Base-by-base conservation (phyloP, 2,329 filamentous ascomycete species). In the Blastomyces parvus region DNA sequence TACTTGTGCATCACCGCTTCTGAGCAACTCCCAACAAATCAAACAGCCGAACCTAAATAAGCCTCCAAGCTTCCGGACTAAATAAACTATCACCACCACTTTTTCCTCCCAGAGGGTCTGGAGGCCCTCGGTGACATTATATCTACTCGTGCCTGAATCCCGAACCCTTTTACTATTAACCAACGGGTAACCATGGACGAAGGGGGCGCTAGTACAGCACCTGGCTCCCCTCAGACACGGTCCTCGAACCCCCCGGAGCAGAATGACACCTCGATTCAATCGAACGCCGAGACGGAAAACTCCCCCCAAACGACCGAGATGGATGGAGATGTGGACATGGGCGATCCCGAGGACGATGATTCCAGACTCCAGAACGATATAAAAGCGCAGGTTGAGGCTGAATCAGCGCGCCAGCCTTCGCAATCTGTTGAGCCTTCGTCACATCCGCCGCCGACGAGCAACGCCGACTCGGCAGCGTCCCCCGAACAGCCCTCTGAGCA, bases 291-390 rank as follows among this genome's bases (percentile, higher is more conserved):
- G 42, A 11, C 25, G 25, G 57, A 46, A 14, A 59, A 59, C 44
- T 22, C 57, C 7, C 6, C 48, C 19, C 7, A 44, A 33, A 52
- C 46, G 0, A 17, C 13, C 11, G 33, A 8, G 13, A 17, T n/a
- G 25, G 25, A 44, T 33, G 46, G 13, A 30, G 50, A 56, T 19
- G 60, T 52, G n/a, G 52, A 58, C 33, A 59, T 57, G 53, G 55
- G 48, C 17, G 44, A 63, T 59, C 30, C 22, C 19, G 60, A 60
- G 8, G 65, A 66, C 33, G 66, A 67, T 19, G 66, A 68, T 25
- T 65, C 63, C 6, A 62, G 60, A 38, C 59, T 68, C 17, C 66
- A 68, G 36, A 60, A 60, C 44, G 66, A 65, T 58, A 67, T 68
- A 62, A 63, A 66, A 36, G 64, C 66, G 11, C 65, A 68, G 55